These are phyloP conservation scores for Citrus glauca DNA, from an alignment of 345 rosid species.

Conservation along the genomic window DNA sequence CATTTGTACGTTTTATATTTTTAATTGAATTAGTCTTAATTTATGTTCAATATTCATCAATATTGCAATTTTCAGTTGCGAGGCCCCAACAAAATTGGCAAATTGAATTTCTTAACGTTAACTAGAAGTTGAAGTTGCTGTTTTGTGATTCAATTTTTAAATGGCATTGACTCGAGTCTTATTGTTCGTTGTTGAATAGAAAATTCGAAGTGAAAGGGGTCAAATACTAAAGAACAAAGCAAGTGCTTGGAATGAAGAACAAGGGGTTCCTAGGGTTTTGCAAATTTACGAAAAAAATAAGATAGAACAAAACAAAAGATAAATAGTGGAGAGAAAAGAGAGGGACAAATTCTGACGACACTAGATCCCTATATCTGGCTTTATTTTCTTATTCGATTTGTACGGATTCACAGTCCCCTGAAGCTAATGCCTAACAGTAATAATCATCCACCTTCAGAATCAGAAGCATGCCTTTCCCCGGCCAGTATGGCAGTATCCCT, in stretches of 20 bases:
- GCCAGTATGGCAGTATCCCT: neutral
- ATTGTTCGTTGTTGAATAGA: neutral
- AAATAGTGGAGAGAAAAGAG: neutral
- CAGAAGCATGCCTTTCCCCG: constrained; percentile 17
- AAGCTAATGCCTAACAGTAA: too few relatives aligned
- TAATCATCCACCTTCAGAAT: neutral
- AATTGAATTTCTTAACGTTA: too few relatives aligned
- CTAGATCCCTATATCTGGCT: neutral
- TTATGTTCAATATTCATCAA: neutral
- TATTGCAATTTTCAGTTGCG: neutral
- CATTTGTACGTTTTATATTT: neutral
- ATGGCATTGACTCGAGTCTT: neutral
- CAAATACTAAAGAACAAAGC: neutral
- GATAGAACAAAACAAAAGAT: neutral
- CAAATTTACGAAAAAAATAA: neutral
- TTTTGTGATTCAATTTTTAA: neutral
- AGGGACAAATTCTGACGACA: constrained; percentile 25
- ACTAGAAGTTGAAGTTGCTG: neutral
- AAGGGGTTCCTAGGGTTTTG: neutral
- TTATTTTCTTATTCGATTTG: too few relatives aligned
- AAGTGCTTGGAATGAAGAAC: neutral
- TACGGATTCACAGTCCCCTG: too few relatives aligned
- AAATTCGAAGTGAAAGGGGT: neutral
- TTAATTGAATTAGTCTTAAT: neutral
- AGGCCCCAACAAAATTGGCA: too few relatives aligned